Base-by-base conservation (phyloP, 129 eudicot genomes). In the Centaurea solstitialis region DNA sequence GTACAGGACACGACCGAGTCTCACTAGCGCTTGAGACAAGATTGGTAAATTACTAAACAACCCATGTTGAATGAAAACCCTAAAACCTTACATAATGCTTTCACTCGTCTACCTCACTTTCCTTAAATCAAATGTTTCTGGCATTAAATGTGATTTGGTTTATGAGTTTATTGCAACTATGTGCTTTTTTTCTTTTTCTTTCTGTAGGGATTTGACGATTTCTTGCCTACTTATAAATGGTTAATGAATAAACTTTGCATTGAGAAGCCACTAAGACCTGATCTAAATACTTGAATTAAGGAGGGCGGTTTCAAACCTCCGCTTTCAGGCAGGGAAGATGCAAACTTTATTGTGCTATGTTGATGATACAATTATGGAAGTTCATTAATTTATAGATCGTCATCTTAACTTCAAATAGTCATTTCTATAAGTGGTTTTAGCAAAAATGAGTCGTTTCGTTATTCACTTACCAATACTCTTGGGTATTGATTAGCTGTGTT, bases 391-490 rank as follows among this genome's bases (percentile, higher is more conserved):
- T 23, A 15, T 37, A 24, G 66, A 78, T 68, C 47, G 68, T 39
- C 24, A 39, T 67, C 20, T 67, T 41, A 40, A 78, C 33, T 78
- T 41, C 74, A 68, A n/a, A 68, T 24, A n/a, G 35, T 40, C 68
- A 67, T 45, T n/a, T 30, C 28, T 43, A 43, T 18, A 17, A 68
- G 28, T 43, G 33, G 33, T 37, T 78, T 17, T 43, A 28, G 43
- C 47, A 68, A 68, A 53, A 43, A 68, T 68, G 30, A 78, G 81
- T 45, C 68, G 50, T 50, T 24, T 62, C 26, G 38, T 74, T 45
- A 26, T 73, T 4, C 24, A 40, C 21, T 41, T 41, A 8, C 59
- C 7, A 21, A 40, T 37, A 41, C 57, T 70, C 53, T 77, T 77
- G 17, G 18, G 10, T 24, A 64, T 21, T 21, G 68, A 26, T 26